Base-by-base conservation (phyloP, 116 monocot species). In the Iris pallida region DNA sequence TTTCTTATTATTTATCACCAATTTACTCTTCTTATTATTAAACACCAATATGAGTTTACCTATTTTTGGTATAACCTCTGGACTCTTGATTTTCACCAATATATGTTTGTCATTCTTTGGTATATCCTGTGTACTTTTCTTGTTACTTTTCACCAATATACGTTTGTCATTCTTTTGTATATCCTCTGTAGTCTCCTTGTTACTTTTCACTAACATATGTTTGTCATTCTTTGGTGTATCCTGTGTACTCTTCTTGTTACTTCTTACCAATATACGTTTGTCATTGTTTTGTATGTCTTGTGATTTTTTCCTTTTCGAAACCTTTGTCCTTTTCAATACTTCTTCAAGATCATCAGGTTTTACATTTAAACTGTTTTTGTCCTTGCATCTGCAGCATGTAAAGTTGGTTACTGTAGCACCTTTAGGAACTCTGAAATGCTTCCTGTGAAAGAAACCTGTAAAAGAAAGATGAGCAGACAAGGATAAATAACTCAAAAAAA, bases 371-470 rank as follows among this genome's bases (percentile, higher is more conserved):
- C 40, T 62, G 69, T 54, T 61, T 64, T 80, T 80, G 4, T 77
- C 73, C 73, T 77, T 80, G 70, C 96, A 96, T 68, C 60, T 78
- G 53, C 13, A 68, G 57, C 96, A 96, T 59, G 74, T 83, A 69
- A 75, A 92, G 47, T 53, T 58, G 14, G 84, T 70, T 67, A 57
- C 43, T 16, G 60, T 49, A 11, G 74, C 75, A 75, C 78, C 79
- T 84, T 83, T 87, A 47, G 92, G 85, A 58, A 89, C 70, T 68
- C 68, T 85, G 48, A 87, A 89, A 87, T 96, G 92, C 53, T 81
- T 86, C 69, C 68, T 86, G 70, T 96, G 96, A 60, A 96, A 87
- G 72, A 66, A 71, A 2, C 91, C 95, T 95, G 85, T 45, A 79
- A 55, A 51, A 45, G 64, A 76, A 15, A 69, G 19, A 77, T 11